Conservation (phyloP, 805 yeast genomes). For the Lachancea quebecensis region DNA sequence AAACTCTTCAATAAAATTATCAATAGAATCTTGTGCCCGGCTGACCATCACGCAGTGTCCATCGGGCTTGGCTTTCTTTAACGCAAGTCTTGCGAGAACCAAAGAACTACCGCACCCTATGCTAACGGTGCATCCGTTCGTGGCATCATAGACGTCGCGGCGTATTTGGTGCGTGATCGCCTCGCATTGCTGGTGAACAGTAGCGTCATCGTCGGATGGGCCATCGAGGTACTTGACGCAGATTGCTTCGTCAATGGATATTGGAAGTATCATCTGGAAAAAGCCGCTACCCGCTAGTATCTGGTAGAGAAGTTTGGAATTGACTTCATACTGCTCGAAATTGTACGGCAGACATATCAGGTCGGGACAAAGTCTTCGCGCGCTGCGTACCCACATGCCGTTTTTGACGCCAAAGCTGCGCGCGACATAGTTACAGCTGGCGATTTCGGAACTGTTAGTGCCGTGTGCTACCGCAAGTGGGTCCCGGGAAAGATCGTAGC, state of each 20-base stretch:
- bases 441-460: slow-evolving; percentile 56
- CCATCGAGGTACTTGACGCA: slow-evolving; percentile 14
- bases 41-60: slow-evolving; percentile 45
- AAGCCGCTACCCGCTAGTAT: slow-evolving; percentile 32
- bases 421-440: slow-evolving; percentile 89
- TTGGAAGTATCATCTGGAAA: slow-evolving; percentile 58
- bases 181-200: slow-evolving; percentile 24
- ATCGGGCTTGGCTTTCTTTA: slow-evolving; percentile 72
- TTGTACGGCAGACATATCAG: slow-evolving; percentile 62
- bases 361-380: slow-evolving; percentile 59
- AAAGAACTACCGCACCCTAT: slow-evolving; percentile 74
- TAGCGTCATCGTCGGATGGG: slow-evolving; percentile 17
- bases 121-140: slow-evolving; percentile 62
- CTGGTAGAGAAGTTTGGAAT: slow-evolving; percentile 60
- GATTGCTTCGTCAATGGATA: slow-evolving; percentile 90
- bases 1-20: slow-evolving; percentile 25
- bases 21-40: slow-evolving; percentile 31
- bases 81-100: slow-evolving; percentile 67
- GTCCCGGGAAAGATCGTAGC: slow-evolving; percentile 37
- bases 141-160: slow-evolving; percentile 34
- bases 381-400: slow-evolving; percentile 84
- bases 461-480: slow-evolving; percentile 58
- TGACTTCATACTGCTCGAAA: slow-evolving; percentile 61
- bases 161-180: slow-evolving; percentile 33
- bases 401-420: slow-evolving; percentile 69